Base-by-base conservation (phyloP, 306 rosid genomes). In the Cucurbita maxima region DNA sequence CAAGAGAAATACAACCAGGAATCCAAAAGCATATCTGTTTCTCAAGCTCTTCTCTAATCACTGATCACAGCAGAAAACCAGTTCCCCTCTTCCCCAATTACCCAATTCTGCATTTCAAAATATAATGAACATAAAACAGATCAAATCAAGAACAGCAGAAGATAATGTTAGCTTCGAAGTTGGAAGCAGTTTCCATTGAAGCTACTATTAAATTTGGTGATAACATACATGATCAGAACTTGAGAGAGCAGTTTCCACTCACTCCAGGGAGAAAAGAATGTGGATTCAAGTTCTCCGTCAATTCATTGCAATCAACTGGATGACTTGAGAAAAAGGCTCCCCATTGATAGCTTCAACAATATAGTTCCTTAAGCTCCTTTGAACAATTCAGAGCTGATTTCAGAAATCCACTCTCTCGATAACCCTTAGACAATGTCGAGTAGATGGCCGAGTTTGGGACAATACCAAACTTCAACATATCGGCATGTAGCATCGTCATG, bases 71-170 rank as follows among this genome's bases (percentile, higher is more conserved):
- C 19, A 18, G 58, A 3, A 54, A 54, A 54, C 12, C 58, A 54
- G 72, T 79, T 76, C 96, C 96, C 87, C 82, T 88, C 89, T 84
- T 90, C 82, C 96, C 94, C 98, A 90, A 18, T 92, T 51, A 82
- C 66, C 76, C 71, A 53, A 19, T 78, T 71, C 79, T 80, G 54
- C 8, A 48, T 36, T 37, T 47, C 54, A 58, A 60, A 73, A 73
- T 3, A 54, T 25, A 30, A 66, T 58, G 61, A 48, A 7, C 68
- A 19, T 75, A 54, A 48, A 54, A 57, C 38, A 53, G 57, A 71
- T 69, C 8, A 22, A 20, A 30, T 57, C 7, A 20, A 20, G 22
- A 57, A 19, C 61, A 48, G 16, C 14, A 48, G 20, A 52, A 52
- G 2, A 16, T 15, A 48, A 48, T 48, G 53, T 52, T 52, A 13